Conservation (phyloP, 306 rosid genomes). For the Mimosa bimucronata region DNA sequence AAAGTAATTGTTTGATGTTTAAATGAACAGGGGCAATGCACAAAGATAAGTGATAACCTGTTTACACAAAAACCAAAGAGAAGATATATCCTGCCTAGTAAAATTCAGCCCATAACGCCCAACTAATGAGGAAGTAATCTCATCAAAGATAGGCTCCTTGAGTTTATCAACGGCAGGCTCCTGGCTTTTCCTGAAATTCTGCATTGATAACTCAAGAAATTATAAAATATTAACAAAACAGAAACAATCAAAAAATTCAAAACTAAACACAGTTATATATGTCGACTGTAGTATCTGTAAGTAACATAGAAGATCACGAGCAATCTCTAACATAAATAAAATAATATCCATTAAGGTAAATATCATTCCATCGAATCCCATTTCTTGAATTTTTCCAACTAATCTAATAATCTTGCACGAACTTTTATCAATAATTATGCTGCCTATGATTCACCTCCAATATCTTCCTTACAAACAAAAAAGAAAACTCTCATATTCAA, state of each 20-base stretch:
- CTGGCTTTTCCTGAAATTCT: conserved; percentile 70
- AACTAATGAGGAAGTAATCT: conserved; percentile 60
- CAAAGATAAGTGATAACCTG: conserved; percentile 57
- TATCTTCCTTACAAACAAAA: conserved; percentile 22
- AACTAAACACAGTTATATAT: conserved; percentile 3
- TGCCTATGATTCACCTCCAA: conserved; percentile 18
- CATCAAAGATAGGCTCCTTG: conserved; percentile 75
- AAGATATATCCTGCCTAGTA: conserved; percentile 70
- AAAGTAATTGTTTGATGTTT: neutral
- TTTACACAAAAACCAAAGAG: conserved; percentile 96
- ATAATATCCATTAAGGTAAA: neutral
- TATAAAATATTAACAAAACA: neutral
- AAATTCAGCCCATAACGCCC: conserved; percentile 71
- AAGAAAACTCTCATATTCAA: conserved; percentile 28
- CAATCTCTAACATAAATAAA: neutral
- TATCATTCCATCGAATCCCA: neutral
- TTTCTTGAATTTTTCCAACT: conserved; percentile 20
- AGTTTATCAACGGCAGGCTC: conserved; percentile 79
- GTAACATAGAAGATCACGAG: conserved; percentile 17
- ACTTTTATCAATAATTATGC: conserved; percentile 12
- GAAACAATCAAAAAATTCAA: neutral
- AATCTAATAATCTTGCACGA: conserved; percentile 14
- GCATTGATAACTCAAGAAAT: conserved; percentile 43
- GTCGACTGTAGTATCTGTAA: neutral
- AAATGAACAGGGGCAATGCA: conserved; percentile 27